Percentiles rank a stretch among this genome's conserved stretches.
Conservation (phyloP, 2,329 filamentous ascomycete species). For the Pseudopithomyces chartarum region DNA sequence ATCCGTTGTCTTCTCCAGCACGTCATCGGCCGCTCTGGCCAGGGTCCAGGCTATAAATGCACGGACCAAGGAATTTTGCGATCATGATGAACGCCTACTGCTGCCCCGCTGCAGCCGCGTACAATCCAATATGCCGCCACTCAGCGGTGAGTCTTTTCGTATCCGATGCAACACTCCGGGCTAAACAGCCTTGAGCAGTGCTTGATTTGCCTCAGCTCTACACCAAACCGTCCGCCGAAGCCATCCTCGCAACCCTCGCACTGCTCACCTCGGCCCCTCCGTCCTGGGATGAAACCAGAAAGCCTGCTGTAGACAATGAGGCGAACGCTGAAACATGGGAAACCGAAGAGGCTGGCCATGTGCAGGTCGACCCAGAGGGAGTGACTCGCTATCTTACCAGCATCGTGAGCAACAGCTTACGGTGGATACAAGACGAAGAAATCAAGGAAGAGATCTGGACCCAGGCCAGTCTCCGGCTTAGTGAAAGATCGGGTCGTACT, state of each 20-base stretch:
- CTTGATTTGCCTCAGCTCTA: constrained; percentile 83
- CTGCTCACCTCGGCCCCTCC: constrained; percentile 69
- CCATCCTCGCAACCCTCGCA: constrained; percentile 69
- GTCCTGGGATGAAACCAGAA: constrained; percentile 64
- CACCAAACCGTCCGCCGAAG: constrained; percentile 69
- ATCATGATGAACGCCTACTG: background rate
- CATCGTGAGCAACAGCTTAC: constrained; percentile 69
- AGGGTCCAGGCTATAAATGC: constrained; percentile 5
- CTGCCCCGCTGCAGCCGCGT: background rate
- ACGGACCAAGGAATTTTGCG: constrained; percentile 16
- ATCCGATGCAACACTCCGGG: background rate
- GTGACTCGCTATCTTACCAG: constrained; percentile 70
- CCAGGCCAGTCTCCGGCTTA: constrained; percentile 76
- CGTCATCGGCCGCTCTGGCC: background rate
- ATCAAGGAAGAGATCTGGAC: constrained; percentile 75
- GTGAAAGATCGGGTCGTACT: constrained; percentile 81
- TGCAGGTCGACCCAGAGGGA: constrained; percentile 53
- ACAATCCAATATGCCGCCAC: constrained; percentile 25
- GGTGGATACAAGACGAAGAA: constrained; percentile 71
- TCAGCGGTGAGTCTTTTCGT: constrained; percentile 31
- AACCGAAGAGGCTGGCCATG: background rate
- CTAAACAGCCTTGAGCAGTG: constrained; percentile 50
- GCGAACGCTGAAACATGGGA: constrained; percentile 42
- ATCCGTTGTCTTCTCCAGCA: background rate
- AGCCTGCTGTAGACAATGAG: constrained; percentile 45